Conservation (phyloP, 164 flowering plant species). For the Piper longum region DNA sequence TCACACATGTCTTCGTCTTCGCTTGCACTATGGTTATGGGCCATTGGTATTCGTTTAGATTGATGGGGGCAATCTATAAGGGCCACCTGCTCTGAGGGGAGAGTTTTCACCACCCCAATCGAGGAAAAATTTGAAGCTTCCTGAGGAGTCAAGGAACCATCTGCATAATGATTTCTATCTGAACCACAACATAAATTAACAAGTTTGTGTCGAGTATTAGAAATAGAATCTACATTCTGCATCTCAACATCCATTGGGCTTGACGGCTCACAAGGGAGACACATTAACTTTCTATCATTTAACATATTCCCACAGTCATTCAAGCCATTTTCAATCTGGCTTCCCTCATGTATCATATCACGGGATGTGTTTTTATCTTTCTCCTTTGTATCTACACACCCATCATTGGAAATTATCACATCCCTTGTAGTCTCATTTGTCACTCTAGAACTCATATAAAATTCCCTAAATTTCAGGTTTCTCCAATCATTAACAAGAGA, state of each 20-base stretch:
- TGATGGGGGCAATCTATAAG: background rate
- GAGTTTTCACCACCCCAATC: conserved; percentile 4
- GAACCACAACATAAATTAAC: background rate
- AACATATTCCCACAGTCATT: conserved; percentile 13
- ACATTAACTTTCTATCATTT: conserved; percentile 9
- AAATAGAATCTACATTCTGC: background rate
- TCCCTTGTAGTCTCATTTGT: conserved; percentile 19
- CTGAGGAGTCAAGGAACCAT: background rate
- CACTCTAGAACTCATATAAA: conserved; percentile 27
- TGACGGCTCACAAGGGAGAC: background rate
- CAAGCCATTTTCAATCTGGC: conserved; percentile 11
- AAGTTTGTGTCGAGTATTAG: background rate
- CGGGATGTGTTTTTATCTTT: conserved; percentile 9
- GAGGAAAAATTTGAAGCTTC: background rate
- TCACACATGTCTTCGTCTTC: conserved; percentile 15
- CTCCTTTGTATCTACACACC: conserved; percentile 12
- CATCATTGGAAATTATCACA: conserved; percentile 11
- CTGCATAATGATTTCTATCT: background rate
- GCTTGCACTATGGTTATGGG: conserved; percentile 1
- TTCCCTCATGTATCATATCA: conserved; percentile 9
- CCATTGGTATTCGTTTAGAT: conserved; percentile 2
- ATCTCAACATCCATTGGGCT: background rate
- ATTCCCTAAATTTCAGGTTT: conserved; percentile 58
- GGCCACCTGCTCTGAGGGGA: background rate
- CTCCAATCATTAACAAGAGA: conserved; percentile 43